Evolutionary conservation across 2,329 filamentous ascomycete genomes (phyloP).

Genomic region (Aspergillus sp.): DNA sequence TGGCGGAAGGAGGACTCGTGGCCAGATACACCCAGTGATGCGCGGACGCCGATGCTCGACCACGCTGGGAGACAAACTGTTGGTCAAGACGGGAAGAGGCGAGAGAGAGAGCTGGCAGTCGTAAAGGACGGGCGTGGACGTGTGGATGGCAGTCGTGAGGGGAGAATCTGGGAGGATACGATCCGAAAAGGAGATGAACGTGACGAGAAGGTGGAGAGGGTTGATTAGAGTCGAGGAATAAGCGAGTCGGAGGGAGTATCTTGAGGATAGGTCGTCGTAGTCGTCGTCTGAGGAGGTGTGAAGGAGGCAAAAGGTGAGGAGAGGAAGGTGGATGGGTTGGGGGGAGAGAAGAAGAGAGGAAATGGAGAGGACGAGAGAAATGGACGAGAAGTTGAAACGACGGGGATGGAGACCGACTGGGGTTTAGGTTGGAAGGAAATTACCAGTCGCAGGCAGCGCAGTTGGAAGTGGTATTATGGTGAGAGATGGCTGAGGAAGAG

Average conservation of each 20-base stretch:
- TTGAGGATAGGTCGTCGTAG: background rate
- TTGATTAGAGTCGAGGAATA: background rate
- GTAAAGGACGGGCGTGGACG: background rate
- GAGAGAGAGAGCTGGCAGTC: background rate
- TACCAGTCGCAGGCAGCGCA: background rate
- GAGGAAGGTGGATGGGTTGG: slow-evolving; percentile 16
- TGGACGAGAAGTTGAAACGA: slow-evolving; percentile 19
- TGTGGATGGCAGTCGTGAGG: background rate
- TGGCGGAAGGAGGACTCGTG: slow-evolving; percentile 31
- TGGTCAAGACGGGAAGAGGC: background rate
- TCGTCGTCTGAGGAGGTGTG: slow-evolving; percentile 1
- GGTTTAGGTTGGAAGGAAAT: slow-evolving; percentile 12
- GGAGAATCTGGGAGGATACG: background rate
- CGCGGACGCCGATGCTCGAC: slow-evolving; percentile 34
- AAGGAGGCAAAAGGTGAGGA: slow-evolving; percentile 7
- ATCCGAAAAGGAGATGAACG: background rate
- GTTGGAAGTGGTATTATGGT: background rate
- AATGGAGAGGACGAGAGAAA: slow-evolving; percentile 9
- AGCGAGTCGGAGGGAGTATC: background rate
- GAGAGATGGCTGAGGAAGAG: background rate
- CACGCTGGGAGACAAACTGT: slow-evolving; percentile 14
- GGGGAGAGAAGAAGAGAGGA: slow-evolving; percentile 11
- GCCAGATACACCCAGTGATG: slow-evolving; percentile 33
- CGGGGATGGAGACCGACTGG: slow-evolving; percentile 15
- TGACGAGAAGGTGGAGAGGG: slow-evolving; percentile 5